These are phyloP conservation scores for Picochlorum sp. DNA, from an alignment of 139 green algal genomes.

Conservation along the genomic window DNA sequence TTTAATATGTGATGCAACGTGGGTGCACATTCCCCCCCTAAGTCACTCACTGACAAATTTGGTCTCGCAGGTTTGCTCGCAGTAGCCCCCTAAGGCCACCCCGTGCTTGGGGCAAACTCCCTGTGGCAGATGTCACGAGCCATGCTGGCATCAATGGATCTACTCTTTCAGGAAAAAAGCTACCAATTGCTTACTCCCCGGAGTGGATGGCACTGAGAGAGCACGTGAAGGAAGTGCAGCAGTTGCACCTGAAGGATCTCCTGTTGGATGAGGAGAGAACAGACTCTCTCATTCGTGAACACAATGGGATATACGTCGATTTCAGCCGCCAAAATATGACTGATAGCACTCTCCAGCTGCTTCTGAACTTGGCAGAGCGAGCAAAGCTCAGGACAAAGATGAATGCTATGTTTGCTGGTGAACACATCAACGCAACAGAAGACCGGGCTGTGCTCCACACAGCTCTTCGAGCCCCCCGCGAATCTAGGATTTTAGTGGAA, in stretches of 20 bases:
- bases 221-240: constrained; percentile 72
- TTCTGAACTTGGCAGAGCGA: constrained; percentile 58
- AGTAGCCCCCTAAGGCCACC: no score
- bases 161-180: not conserved
- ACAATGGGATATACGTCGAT: constrained; percentile 79
- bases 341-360: constrained; percentile 39
- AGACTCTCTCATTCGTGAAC: constrained; percentile 72
- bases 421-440: constrained; percentile 94
- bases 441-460: constrained; percentile 93
- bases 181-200: constrained; percentile 43
- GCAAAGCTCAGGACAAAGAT: constrained; percentile 88
- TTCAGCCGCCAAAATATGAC: constrained; percentile 83
- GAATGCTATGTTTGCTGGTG: constrained; percentile 88
- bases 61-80: no score
- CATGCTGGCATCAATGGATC: not conserved
- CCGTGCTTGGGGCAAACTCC: constrained; percentile 1
- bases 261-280: constrained; percentile 66
- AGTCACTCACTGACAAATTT: no score
- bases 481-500: constrained; percentile 34
- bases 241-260: constrained; percentile 79
- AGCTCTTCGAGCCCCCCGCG: constrained; percentile 70
- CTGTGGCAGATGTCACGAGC: not conserved
- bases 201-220: constrained; percentile 72
- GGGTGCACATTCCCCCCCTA: no score
- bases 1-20: no score